Evolutionary conservation across 164 flowering plant species (phyloP).

Genomic region (Platanus orientalis): DNA sequence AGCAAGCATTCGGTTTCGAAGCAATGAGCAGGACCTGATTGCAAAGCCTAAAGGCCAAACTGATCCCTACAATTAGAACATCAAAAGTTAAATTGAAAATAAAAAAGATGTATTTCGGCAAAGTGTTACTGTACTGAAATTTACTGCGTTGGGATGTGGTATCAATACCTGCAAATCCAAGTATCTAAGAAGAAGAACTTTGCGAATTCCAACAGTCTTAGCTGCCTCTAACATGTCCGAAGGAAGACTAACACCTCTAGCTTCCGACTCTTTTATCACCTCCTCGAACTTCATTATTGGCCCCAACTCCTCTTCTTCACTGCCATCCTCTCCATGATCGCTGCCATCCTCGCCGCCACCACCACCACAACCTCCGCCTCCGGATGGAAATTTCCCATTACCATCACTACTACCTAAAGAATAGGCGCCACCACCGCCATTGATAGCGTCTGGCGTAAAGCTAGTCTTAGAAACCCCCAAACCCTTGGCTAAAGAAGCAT

Average conservation of each 20-base stretch:
- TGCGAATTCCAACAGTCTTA: constrained; percentile 49
- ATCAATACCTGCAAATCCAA: constrained; percentile 87
- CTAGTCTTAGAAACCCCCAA: constrained; percentile 1
- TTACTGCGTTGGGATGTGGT: too few relatives aligned
- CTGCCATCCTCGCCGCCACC: constrained; percentile 32
- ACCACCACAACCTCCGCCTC: constrained; percentile 32
- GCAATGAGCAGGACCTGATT: constrained; percentile 59
- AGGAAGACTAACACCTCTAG: constrained; percentile 55
- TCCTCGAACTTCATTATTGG: constrained; percentile 60
- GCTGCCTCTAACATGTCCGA: constrained; percentile 80
- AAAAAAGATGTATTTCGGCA: too few relatives aligned
- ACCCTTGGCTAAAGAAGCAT: constrained; percentile 4
- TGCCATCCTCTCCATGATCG: constrained; percentile 31
- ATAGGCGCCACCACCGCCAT: constrained; percentile 16
- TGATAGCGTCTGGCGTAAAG: constrained; percentile 8
- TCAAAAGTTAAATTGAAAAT: neutral
- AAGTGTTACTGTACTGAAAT: too few relatives aligned
- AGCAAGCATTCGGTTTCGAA: constrained; percentile 85
- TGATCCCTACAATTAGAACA: constrained; percentile 44
- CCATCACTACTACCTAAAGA: constrained; percentile 35
- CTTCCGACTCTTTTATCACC: constrained; percentile 52
- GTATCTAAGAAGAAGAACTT: constrained; percentile 51
- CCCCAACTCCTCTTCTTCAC: constrained; percentile 70
- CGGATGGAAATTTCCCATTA: constrained; percentile 32
- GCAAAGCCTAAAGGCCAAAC: constrained; percentile 60